Evolutionary conservation across 2,329 filamentous ascomycete species (phyloP).

Genomic region (Hypocrella siamensis): DNA sequence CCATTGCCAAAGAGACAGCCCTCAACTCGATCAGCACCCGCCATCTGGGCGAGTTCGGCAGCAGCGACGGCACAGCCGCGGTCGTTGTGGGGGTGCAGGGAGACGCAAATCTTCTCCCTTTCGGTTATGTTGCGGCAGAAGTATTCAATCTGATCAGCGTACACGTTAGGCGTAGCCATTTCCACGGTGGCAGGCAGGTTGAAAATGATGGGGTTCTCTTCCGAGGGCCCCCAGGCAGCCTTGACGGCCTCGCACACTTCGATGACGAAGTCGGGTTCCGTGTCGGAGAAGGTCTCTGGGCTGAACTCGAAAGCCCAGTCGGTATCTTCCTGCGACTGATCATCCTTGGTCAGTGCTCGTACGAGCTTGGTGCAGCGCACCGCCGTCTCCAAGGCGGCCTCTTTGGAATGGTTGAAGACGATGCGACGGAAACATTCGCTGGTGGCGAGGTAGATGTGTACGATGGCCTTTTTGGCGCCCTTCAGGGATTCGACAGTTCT

Average conservation of each 20-base stretch:
- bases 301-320: constrained; percentile 72
- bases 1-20: constrained; percentile 81
- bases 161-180: constrained; percentile 86
- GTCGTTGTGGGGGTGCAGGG: constrained; percentile 90
- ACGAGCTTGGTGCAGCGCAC: constrained; percentile 77
- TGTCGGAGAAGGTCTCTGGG: constrained; percentile 84
- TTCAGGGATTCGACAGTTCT: constrained; percentile 78
- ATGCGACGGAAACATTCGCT: constrained; percentile 89
- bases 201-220: constrained; percentile 77
- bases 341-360: constrained; percentile 75
- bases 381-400: constrained; percentile 67
- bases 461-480: constrained; percentile 82
- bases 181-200: constrained; percentile 95
- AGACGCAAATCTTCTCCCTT: constrained; percentile 75
- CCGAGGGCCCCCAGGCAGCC: constrained; percentile 74
- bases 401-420: constrained; percentile 75
- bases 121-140: constrained; percentile 79
- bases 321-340: constrained; percentile 39
- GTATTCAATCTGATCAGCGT: constrained; percentile 91
- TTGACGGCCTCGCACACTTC: constrained; percentile 86
- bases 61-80: constrained; percentile 61
- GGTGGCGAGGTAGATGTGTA: constrained; percentile 93
- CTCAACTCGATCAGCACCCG: constrained; percentile 84
- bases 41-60: constrained; percentile 89
- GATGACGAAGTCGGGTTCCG: constrained; percentile 67